phyloP scores from a whole-genome alignment of 2,329 filamentous ascomycete genomes.

The Teratosphaeria destructans region DNA sequence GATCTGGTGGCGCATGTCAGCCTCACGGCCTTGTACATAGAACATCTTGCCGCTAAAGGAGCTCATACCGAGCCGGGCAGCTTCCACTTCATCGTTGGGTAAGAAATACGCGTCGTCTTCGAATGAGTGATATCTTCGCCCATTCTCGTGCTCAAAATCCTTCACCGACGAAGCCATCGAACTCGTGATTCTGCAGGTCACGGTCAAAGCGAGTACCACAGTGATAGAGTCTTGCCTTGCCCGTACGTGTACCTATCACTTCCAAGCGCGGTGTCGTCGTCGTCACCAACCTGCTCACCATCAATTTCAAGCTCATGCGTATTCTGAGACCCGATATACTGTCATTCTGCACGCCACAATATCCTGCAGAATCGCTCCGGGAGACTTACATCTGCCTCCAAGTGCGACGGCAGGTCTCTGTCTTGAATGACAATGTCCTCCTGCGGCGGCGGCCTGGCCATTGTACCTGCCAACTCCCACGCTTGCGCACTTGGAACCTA shows the following conservation, averaged over 20 bases:
- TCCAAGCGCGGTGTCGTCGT: slow-evolving; percentile 13
- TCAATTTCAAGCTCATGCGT: neutral
- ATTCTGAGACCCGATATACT: neutral
- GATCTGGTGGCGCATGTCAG: slow-evolving; percentile 9
- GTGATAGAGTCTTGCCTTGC: neutral
- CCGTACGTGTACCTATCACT: slow-evolving; percentile 8
- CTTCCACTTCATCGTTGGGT: slow-evolving; percentile 23
- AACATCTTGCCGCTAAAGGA: slow-evolving; percentile 1
- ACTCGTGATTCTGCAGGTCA: slow-evolving; percentile 9
- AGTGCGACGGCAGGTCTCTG: neutral
- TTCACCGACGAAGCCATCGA: slow-evolving; percentile 15
- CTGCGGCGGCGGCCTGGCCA: neutral
- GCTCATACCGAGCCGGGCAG: slow-evolving; percentile 1
- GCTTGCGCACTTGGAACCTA: neutral
- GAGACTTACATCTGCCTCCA: neutral
- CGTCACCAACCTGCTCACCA: slow-evolving; percentile 5
- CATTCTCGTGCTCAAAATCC: slow-evolving; percentile 19
- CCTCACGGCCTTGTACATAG: slow-evolving; percentile 6
- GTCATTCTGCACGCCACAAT: neutral
- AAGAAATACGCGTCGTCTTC: slow-evolving; percentile 18
- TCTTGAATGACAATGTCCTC: neutral
- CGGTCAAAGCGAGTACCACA: neutral
- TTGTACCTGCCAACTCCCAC: neutral
- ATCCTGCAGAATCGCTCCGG: neutral
- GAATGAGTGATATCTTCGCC: slow-evolving; percentile 21